Evolutionary conservation across 179 eudicot species (phyloP).

Genomic region (Beta corolliflora): DNA sequence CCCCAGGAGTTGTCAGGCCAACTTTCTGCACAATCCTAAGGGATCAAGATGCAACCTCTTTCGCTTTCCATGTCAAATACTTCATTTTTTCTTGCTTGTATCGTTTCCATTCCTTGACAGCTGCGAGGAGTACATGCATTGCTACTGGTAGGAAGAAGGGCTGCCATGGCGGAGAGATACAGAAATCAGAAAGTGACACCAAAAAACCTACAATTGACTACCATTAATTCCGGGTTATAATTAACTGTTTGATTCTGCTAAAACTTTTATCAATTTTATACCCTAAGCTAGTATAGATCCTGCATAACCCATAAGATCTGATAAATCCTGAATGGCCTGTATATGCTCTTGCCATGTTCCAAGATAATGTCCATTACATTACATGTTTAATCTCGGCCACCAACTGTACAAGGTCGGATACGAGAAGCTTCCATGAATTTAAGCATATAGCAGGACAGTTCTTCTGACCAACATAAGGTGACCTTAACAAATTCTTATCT

Average conservation of each 20-base stretch:
- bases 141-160: conserved; percentile 96
- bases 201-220: not conserved
- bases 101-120: conserved; percentile 76
- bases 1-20: conserved; percentile 2
- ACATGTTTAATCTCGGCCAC: not conserved
- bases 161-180: conserved; percentile 39
- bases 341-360: not conserved
- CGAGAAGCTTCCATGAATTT: not conserved
- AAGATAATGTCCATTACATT: not conserved
- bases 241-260: too few species aligned
- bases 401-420: not conserved
- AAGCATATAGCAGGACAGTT: not conserved
- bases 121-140: conserved; percentile 84
- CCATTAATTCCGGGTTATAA: not conserved
- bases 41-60: conserved; percentile 20
- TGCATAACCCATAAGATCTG: too few species aligned
- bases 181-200: conserved; percentile 4
- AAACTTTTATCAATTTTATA: not conserved
- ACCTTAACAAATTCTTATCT: not conserved
- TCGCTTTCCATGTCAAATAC: conserved; percentile 65
- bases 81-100: conserved; percentile 67
- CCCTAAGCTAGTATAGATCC: not conserved
- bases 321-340: not conserved
- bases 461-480: not conserved
- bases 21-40: not conserved